Evolutionary conservation across 2,329 filamentous ascomycete species (phyloP).

Genomic region (Colletotrichum karsti): DNA sequence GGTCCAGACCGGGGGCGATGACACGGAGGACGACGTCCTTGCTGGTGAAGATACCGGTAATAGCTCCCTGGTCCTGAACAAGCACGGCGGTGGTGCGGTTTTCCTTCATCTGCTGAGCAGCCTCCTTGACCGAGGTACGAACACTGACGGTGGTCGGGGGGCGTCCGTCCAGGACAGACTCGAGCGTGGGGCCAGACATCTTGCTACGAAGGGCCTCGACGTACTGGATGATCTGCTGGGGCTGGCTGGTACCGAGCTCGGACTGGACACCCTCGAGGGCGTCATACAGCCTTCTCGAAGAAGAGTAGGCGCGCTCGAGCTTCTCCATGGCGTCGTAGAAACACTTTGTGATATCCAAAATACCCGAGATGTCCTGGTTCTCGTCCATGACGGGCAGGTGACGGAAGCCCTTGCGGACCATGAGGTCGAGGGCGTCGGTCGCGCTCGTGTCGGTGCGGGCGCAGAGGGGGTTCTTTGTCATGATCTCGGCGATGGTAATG

Average conservation of each 20-base stretch:
- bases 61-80: constrained; percentile 95
- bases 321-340: constrained; percentile 99
- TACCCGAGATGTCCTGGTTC: constrained; percentile 98
- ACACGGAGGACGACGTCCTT: constrained; percentile 98
- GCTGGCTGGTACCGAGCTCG: constrained; percentile 93
- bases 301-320: constrained; percentile 95
- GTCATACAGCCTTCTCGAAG: constrained; percentile 97
- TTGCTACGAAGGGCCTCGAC: constrained; percentile 94
- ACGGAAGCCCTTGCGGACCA: constrained; percentile 98
- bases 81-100: constrained; percentile 97
- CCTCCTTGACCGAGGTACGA: constrained; percentile 94
- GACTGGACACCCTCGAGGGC: constrained; percentile 97
- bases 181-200: constrained; percentile 97
- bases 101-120: constrained; percentile 96
- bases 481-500: constrained; percentile 96
- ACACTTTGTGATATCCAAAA: constrained; percentile 98
- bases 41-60: constrained; percentile 99
- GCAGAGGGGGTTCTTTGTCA: constrained; percentile 99
- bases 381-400: constrained; percentile 99
- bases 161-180: constrained; percentile 90
- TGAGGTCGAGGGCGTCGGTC: constrained; percentile 94
- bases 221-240: constrained; percentile 98
- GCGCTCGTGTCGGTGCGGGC: constrained; percentile 97
- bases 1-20: constrained; percentile 95
- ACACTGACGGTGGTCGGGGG: constrained; percentile 96